Conservation (phyloP, 1,284 basidiomycete species). For the Moesziomyces sp. region DNA sequence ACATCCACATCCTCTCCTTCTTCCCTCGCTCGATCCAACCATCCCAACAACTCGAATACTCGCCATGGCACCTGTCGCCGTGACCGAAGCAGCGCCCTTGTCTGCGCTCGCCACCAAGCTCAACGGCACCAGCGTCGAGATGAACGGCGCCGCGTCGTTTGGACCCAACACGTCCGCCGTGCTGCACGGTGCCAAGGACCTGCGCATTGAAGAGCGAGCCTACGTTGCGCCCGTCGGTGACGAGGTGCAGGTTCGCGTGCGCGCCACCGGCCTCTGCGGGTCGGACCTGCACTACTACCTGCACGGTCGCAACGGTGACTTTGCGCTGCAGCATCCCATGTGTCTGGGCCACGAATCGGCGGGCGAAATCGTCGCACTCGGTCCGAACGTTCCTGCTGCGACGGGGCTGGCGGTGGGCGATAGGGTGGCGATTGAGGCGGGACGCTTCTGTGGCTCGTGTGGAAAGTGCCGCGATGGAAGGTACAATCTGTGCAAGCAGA, state of each 20-base stretch:
- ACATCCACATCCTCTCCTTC: not conserved
- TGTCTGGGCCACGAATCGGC: conserved; percentile 92
- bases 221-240: conserved; percentile 76
- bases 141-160: conserved; percentile 24
- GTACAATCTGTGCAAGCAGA: conserved; percentile 87
- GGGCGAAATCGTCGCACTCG: conserved; percentile 78
- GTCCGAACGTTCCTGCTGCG: conserved; percentile 72
- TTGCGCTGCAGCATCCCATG: conserved; percentile 79
- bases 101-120: conserved; percentile 18
- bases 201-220: conserved; percentile 74
- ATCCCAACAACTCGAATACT: not conserved
- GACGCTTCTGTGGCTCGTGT: conserved; percentile 81
- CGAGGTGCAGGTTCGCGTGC: conserved; percentile 77
- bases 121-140: conserved; percentile 14
- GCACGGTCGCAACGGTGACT: conserved; percentile 83
- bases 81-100: conserved; percentile 17
- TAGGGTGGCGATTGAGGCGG: conserved; percentile 92
- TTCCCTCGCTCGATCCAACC: too few relatives aligned
- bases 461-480: conserved; percentile 74
- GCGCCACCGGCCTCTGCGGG: conserved; percentile 86
- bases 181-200: conserved; percentile 70
- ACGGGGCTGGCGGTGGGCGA: conserved; percentile 77
- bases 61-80: conserved; percentile 40
- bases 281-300: conserved; percentile 62
- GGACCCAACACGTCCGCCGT: conserved; percentile 62